A percentile compares a stretch with the other conserved stretches of the same genome.
Conservation (phyloP, 352 stramenopile species). For the Globisporangium alternatum region DNA sequence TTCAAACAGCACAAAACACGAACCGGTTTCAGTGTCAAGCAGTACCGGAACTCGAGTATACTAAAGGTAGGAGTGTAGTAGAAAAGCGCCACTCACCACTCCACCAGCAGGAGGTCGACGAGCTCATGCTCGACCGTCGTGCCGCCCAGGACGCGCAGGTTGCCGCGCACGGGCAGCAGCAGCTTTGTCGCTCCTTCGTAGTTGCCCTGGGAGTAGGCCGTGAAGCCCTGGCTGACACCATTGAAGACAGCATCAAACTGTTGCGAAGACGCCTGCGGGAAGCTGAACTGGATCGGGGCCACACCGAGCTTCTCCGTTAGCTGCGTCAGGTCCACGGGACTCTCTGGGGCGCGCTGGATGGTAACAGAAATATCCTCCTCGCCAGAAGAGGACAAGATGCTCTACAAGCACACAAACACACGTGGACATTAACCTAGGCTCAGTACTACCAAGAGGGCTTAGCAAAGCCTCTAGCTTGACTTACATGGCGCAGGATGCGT, state of each 20-base stretch:
- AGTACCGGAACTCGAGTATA: background rate
- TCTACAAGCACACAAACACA: conserved; percentile 28
- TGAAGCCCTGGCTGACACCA: conserved; percentile 61
- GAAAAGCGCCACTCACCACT: conserved; percentile 43
- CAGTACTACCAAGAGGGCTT: too few species aligned
- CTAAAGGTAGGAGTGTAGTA: background rate
- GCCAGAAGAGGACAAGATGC: conserved; percentile 49
- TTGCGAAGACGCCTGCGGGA: conserved; percentile 27
- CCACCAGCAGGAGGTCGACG: conserved; percentile 70
- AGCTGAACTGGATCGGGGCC: conserved; percentile 63
- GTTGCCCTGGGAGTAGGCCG: conserved; percentile 57
- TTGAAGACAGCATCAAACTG: conserved; percentile 47
- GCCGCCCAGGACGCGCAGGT: conserved; percentile 66
- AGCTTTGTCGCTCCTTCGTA: conserved; percentile 56
- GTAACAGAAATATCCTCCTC: conserved; percentile 20
- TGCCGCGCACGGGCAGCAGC: conserved; percentile 59
- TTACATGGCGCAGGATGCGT: conserved; percentile 57
- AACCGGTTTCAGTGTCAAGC: background rate
- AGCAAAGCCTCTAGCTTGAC: conserved; percentile 5
- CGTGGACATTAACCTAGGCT: background rate
- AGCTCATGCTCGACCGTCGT: conserved; percentile 73
- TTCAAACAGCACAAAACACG: background rate
- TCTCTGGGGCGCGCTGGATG: conserved; percentile 18
- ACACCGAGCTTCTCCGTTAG: conserved; percentile 41
- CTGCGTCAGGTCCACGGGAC: conserved; percentile 38